Percentiles rank a stretch among this genome's conserved stretches.
These are phyloP conservation scores for Orbilia blumenaviensis DNA, from an alignment of 2,329 filamentous ascomycete species.

Conservation along the genomic window DNA sequence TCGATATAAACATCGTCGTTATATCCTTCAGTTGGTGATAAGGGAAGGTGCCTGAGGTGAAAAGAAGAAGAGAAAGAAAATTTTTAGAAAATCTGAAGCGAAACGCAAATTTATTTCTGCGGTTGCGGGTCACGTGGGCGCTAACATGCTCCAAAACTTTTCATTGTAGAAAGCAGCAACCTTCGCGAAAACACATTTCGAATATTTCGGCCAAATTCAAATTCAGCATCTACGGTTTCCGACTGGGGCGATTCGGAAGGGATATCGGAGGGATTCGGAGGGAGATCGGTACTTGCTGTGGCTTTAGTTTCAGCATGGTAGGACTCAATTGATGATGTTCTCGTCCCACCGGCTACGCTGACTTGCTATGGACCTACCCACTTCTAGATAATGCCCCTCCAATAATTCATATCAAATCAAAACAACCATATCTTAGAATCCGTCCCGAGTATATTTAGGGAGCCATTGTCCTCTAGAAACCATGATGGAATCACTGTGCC, in stretches of 20 bases:
- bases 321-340: slow-evolving; percentile 10
- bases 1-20: slow-evolving; percentile 47
- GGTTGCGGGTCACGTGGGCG: slow-evolving; percentile 34
- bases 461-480: background rate
- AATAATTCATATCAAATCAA: slow-evolving; percentile 2
- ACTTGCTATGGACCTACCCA: background rate
- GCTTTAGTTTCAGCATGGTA: slow-evolving; percentile 23
- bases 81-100: background rate
- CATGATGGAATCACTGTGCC: slow-evolving; percentile 43
- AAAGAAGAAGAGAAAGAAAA: slow-evolving; percentile 31
- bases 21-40: slow-evolving; percentile 55
- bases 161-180: slow-evolving; percentile 20
- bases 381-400: background rate
- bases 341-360: background rate
- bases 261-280: slow-evolving; percentile 4
- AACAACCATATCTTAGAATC: background rate
- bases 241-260: slow-evolving; percentile 23
- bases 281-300: background rate
- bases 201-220: background rate
- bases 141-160: slow-evolving; percentile 45
- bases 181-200: slow-evolving; percentile 11
- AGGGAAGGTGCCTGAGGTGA: slow-evolving; percentile 53
- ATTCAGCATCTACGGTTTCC: background rate
- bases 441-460: background rate
- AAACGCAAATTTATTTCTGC: slow-evolving; percentile 29